Evolutionary conservation across 164 flowering plant species (phyloP), one percentile per base, ranked within the genome.

Genomic region (Aristolochia contorta): DNA sequence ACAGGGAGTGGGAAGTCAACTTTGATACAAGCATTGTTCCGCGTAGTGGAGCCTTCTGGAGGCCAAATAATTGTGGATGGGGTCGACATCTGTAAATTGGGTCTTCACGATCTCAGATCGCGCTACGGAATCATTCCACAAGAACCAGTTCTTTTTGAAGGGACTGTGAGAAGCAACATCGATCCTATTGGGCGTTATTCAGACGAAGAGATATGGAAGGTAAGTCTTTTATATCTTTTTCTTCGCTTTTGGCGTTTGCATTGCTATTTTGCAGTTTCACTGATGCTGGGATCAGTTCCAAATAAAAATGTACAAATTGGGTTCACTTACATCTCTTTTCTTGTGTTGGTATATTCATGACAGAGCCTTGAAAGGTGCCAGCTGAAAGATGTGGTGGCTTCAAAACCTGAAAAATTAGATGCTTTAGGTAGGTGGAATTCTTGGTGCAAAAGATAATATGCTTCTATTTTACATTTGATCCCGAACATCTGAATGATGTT

Each of bases 1-100:
- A 93, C 99, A 6, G 99, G 99, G 41, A 83, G 96, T 55, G 98
- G 98, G 51, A 92, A 92, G 67, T 89, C 97, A 16, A 92, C 98
- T 43, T 65, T 92, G 55, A 78, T 92, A 58, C 98, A 92, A 66
- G 93, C 85, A 32, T 71, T 92, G 66, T 92, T 92, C 49, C 77
- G 98, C 69, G 68, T 89, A 51, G 89, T 92, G 58, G 98, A 92
- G 69, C 96, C 98, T 33, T 73, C 90, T 4, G 89, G 77, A 37
- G 98, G 98, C 23, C 80, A 58, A 45, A 84, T 89, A 25, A 69
- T 89, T 20, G 72, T 92, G 2, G 98, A 92, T 63, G 83, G 80
- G 21, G 74, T 89, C 15, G 94, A 92, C 66, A 86, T 92, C 54
- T 69, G 69, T 61, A 71, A 45, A 50, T 54, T 92, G 4, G 98